phyloP scores from a whole-genome alignment of 139 green algal genomes.

The Mychonastes homosphaera region DNA sequence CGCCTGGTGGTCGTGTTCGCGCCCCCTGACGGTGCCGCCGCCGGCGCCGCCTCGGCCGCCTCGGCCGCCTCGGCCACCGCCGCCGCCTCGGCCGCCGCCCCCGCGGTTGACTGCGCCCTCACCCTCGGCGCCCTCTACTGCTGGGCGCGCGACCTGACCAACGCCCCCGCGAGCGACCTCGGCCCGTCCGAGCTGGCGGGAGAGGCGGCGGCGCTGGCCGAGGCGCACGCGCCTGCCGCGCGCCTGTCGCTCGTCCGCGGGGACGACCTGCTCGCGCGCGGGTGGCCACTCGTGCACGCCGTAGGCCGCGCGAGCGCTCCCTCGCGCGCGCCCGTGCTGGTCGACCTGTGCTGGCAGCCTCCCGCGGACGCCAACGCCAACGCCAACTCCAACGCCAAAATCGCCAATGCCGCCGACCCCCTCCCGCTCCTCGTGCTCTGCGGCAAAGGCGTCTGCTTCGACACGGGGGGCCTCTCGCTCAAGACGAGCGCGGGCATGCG shows the following conservation, averaged over 20 bases:
- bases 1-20: no score
- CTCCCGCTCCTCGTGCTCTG: conserved; percentile 46
- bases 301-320: conserved; percentile 42
- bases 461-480: not conserved
- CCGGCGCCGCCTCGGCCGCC: no score
- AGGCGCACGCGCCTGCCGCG: conserved; percentile 26
- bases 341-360: conserved; percentile 28
- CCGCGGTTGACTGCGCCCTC: no score
- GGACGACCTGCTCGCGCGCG: conserved; percentile 37
- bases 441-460: conserved; percentile 49
- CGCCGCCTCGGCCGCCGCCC: no score
- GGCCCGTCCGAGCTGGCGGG: conserved; percentile 36
- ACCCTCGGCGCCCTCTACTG: no score
- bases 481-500: not conserved
- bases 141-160: conserved; percentile 47
- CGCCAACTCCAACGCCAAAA: not conserved
- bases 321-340: conserved; percentile 21
- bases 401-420: not conserved
- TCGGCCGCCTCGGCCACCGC: no score
- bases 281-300: conserved; percentile 51
- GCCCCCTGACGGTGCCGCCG: no score
- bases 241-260: conserved; percentile 14
- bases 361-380: not conserved
- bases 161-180: conserved; percentile 52
- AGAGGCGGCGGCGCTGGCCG: conserved; percentile 36